Evolutionary conservation across 768 basidiomycete genomes (phyloP).

Genomic region (Russula sp.): DNA sequence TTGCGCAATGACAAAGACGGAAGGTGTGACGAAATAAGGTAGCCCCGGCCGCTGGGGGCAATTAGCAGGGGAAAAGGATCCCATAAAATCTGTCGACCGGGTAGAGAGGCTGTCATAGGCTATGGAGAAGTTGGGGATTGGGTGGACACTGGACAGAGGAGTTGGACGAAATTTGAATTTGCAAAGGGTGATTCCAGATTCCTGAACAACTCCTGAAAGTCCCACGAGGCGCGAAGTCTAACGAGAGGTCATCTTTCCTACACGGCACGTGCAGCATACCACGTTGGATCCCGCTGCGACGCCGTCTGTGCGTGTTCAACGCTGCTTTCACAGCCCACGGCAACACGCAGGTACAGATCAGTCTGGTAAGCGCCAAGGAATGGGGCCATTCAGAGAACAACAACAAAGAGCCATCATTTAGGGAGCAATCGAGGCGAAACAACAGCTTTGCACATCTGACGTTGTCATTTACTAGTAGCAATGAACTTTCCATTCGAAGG

Average conservation of each 20-base stretch:
- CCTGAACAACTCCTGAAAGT: too few relatives aligned
- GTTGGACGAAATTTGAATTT: too few relatives aligned
- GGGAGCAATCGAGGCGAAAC: background rate
- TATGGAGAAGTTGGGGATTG: too few relatives aligned
- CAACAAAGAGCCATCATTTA: background rate
- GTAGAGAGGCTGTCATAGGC: too few relatives aligned
- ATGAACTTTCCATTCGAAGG: conserved; percentile 17
- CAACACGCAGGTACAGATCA: background rate
- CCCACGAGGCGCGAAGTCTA: background rate
- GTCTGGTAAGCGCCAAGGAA: background rate
- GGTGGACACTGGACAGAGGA: too few relatives aligned
- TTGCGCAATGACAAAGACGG: too few relatives aligned
- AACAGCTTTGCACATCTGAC: conserved; percentile 7
- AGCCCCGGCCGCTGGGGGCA: too few relatives aligned
- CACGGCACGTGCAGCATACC: conserved; percentile 15
- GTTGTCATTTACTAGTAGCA: conserved; percentile 18
- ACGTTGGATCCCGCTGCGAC: conserved; percentile 8
- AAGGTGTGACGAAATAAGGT: too few relatives aligned
- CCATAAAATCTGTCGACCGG: too few relatives aligned
- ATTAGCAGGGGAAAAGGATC: too few relatives aligned
- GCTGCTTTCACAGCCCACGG: conserved; percentile 4
- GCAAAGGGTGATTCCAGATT: too few relatives aligned
- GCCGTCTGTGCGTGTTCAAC: conserved; percentile 1
- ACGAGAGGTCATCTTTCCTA: background rate
- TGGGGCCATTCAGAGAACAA: background rate